phyloP scores from a whole-genome alignment of 108 stramenopile species.

The Nitzschia putrida region DNA sequence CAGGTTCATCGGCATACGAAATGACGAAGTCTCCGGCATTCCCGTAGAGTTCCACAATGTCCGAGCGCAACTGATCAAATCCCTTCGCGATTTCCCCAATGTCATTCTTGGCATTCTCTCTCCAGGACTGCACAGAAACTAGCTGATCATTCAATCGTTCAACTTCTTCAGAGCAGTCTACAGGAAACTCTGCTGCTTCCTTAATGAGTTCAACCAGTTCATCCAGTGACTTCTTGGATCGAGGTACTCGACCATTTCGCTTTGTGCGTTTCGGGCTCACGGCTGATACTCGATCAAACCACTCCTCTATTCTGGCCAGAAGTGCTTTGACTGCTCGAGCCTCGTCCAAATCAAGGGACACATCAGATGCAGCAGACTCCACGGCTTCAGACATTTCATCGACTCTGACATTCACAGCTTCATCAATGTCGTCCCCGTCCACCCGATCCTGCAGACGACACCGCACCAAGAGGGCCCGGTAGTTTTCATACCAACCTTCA shows the following conservation, averaged over 20 bases:
- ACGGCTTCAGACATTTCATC: constrained; percentile 41
- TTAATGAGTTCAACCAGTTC: constrained; percentile 58
- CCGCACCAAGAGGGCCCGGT: constrained; percentile 40
- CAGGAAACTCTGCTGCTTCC: constrained; percentile 51
- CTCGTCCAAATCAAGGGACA: constrained; percentile 70
- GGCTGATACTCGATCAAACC: constrained; percentile 48
- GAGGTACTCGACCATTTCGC: constrained; percentile 19
- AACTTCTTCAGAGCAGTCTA: constrained; percentile 53
- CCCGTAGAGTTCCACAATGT: constrained; percentile 34
- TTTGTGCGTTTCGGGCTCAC: constrained; percentile 49
- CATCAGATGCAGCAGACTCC: constrained; percentile 50
- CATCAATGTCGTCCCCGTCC: background rate
- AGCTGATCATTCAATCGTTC: constrained; percentile 49
- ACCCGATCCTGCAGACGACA: constrained; percentile 18
- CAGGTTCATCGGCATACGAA: background rate
- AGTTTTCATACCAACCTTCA: constrained; percentile 62
- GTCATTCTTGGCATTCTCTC: constrained; percentile 39
- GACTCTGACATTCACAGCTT: background rate
- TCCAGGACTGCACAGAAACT: constrained; percentile 48
- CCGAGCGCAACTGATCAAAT: constrained; percentile 48
- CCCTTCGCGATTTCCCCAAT: constrained; percentile 51
- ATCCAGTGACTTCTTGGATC: constrained; percentile 37
- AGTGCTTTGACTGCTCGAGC: constrained; percentile 51
- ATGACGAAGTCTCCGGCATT: constrained; percentile 28
- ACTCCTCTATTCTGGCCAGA: constrained; percentile 39